Base-by-base conservation (phyloP, 202 grass and related monocot species). In the Musa balbisiana region DNA sequence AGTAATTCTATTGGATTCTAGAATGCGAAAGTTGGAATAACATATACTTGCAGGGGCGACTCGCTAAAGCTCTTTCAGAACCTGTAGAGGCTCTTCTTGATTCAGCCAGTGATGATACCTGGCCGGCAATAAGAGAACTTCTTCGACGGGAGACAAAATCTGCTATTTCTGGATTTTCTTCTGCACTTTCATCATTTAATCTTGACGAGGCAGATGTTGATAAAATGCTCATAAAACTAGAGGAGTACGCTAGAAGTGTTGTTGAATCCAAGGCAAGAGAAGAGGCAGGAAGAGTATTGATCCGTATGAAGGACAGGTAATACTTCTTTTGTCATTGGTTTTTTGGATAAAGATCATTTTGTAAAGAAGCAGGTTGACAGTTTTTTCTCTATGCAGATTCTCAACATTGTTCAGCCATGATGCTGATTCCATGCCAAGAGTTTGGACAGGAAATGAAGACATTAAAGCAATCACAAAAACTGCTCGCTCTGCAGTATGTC, bases 401-500 rank as follows among this genome's bases (percentile, higher is more conserved):
- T 85, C 90, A 2, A 93, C 79, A 69, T 81, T 97, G 67, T 98
- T 98, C 76, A 92, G 88, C 65, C 88, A 80, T 20, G 94, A 98
- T 88, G 79, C 85, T 73, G 94, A 98, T 64, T 93, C 90, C 0
- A 98, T 98, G 91, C 91, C 94, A 72, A 89, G 91, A 76, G 81
- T 93, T 56, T 98, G 94, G 94, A 94, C 90, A 51, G 91, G 91
- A 75, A 98, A 94, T 64, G 94, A 98, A 82, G 94, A 98, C 79
- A 92, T 98, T 51, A 98, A 90, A 88, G 80, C 94, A 68, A 98
- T 93, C 43, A 98, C 91, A 74, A 94, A 93, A 90, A 78, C 88
- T 60, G 91, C 91, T 79, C 88, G 88, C 52, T 89, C 91, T 83
- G 87, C 81, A 68, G 94, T 98, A 98, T 33, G 81, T 75, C 55